Evolutionary conservation across 805 yeast genomes (phyloP), one percentile per base, ranked within the genome.

Genomic region (Wickerhamiella alocasiicola): DNA sequence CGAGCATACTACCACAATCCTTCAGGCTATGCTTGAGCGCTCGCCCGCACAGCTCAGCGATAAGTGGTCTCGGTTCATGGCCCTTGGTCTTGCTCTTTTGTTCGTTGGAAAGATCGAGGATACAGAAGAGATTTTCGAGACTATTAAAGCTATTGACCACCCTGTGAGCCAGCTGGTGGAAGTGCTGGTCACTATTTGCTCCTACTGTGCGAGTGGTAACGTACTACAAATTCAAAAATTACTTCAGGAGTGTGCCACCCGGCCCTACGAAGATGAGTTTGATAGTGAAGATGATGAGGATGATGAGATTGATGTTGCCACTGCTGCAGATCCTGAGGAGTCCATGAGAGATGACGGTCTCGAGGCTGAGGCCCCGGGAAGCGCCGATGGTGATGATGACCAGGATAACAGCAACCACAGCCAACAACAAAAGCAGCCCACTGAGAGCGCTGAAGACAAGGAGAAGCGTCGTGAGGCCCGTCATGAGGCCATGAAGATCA

Each of bases 191-290:
- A 84, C 80, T 47, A 80, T 87, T 40, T 82, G 96, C 65, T 94
- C 97, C 3, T 87, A 81, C 64, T 93, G 95, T 9, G 98, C 97
- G 47, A 84, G 97, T 29, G 98, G 98, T 51, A 91, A 91, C 58
- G 98, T 91, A 24, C 71, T 91, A 47, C 91, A 87, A 65, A 81
- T 91, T 47, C 98, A 91, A 66, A 76, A 83, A 28, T 68, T 91
- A 55, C 71, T 88, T 53, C 94, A 84, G 54, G 84, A 85, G 71
- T 74, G 91, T 56, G 80, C 94, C 5, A 57, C 57, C 32, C 72
- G 73, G 34, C 64, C 63, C 42, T 76, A 77, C n/a, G 74, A 74
- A 50, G 74, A 77, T 32, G 81, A 74, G 36, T 66, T 66, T 15
- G 66, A 66, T 9, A 76, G 70, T 0, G 81, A 74, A 6, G 77